Evolutionary conservation across 768 basidiomycete genomes (phyloP).

Genomic region (Clitopilus passeckerianus): DNA sequence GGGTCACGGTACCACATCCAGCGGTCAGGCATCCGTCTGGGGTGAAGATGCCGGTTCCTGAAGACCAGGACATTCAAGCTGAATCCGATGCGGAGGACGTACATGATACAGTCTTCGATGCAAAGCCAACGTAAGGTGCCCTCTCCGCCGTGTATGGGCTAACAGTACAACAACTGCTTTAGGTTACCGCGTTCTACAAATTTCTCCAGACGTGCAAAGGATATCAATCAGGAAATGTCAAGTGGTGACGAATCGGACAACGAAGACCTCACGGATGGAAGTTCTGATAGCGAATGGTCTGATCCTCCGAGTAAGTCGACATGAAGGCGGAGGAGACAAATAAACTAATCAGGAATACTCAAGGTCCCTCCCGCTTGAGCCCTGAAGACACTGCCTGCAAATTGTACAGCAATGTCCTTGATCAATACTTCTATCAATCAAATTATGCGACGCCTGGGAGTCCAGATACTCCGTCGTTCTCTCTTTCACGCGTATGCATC

Average conservation of each 20-base stretch:
- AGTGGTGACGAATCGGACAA: slow-evolving; percentile 81
- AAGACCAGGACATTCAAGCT: slow-evolving; percentile 10
- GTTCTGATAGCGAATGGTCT: slow-evolving; percentile 44
- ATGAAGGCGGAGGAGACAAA: neutral
- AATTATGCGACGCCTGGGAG: neutral
- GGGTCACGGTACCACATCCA: neutral
- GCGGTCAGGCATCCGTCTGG: neutral
- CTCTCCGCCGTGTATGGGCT: neutral
- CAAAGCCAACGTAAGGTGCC: slow-evolving; percentile 57
- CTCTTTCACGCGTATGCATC: neutral
- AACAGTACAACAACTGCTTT: neutral
- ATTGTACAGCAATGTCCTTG: neutral
- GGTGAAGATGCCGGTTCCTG: neutral
- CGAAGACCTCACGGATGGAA: slow-evolving; percentile 57
- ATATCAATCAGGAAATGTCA: slow-evolving; percentile 47
- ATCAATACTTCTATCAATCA: neutral
- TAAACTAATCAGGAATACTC: neutral
- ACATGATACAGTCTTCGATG: slow-evolving; percentile 66
- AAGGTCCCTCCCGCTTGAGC: neutral
- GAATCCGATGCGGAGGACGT: slow-evolving; percentile 64
- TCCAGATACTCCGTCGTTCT: neutral
- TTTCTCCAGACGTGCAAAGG: slow-evolving; percentile 39
- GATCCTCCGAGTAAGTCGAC: slow-evolving; percentile 32
- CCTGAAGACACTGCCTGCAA: neutral
- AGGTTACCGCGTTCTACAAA: slow-evolving; percentile 24